Evolutionary conservation across 768 basidiomycete genomes (phyloP).

Genomic region (Roridomyces roridus): DNA sequence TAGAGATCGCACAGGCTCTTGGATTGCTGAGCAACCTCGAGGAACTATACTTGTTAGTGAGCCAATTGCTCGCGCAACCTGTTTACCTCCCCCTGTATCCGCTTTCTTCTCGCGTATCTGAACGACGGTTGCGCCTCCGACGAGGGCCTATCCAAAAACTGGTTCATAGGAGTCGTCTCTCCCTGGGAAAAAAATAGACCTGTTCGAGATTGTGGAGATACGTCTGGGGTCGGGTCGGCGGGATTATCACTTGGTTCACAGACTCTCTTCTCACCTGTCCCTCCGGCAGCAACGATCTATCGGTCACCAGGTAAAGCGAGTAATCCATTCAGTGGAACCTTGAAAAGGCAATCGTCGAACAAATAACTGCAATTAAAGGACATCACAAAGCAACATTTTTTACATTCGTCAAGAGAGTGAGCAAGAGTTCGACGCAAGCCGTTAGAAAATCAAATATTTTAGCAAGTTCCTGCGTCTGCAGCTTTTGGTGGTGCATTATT

Average conservation of each 20-base stretch:
- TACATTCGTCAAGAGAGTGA: slow-evolving; percentile 5
- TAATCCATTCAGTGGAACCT: slow-evolving; percentile 51
- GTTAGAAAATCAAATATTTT: slow-evolving; percentile 13
- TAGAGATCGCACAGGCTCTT: slow-evolving; percentile 79
- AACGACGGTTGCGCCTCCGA: slow-evolving; percentile 89
- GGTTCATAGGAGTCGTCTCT: background rate
- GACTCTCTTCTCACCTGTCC: slow-evolving; percentile 60
- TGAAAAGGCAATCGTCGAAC: slow-evolving; percentile 2
- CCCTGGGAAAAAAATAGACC: slow-evolving; percentile 41
- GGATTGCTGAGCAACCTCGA: slow-evolving; percentile 71
- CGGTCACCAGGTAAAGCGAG: slow-evolving; percentile 88
- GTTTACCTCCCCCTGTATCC: slow-evolving; percentile 84
- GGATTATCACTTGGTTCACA: background rate
- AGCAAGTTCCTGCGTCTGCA: background rate
- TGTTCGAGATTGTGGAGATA: slow-evolving; percentile 80
- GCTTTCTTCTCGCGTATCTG: slow-evolving; percentile 87
- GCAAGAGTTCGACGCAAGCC: slow-evolving; percentile 4
- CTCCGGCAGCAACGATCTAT: slow-evolving; percentile 74
- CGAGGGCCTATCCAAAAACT: slow-evolving; percentile 63
- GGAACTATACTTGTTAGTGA: too few relatives aligned
- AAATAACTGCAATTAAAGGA: slow-evolving; percentile 1
- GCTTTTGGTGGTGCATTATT: slow-evolving; percentile 6
- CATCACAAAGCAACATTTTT: slow-evolving; percentile 11
- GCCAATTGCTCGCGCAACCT: too few relatives aligned
- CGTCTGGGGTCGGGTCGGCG: slow-evolving; percentile 44